These are phyloP conservation scores for Coniochaeta pulveracea DNA, from an alignment of 2,329 filamentous ascomycete species.

Conservation along the genomic window DNA sequence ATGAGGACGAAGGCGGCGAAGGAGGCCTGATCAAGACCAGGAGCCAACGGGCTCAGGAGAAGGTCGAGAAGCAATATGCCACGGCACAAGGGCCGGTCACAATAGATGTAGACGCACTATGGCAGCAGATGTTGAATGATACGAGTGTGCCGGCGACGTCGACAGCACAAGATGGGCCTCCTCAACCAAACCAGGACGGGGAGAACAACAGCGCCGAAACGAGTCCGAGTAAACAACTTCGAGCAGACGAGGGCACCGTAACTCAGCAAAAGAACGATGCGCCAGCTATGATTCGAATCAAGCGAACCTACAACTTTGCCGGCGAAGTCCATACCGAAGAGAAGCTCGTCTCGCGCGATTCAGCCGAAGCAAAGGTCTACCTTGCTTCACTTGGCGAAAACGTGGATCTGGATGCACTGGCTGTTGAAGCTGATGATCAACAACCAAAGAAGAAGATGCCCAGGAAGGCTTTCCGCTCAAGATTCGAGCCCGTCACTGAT, in stretches of 20 bases:
- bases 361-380: conserved; percentile 54
- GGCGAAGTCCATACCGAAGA: conserved; percentile 62
- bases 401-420: conserved; percentile 12
- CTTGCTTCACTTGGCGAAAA: conserved; percentile 37
- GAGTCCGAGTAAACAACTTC: too few relatives aligned
- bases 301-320: conserved; percentile 64
- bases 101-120: conserved; percentile 60
- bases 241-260: conserved; percentile 19
- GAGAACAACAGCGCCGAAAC: too few relatives aligned
- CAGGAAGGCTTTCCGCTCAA: conserved; percentile 47
- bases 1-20: conserved; percentile 43
- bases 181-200: conserved; percentile 6
- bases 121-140: conserved; percentile 61
- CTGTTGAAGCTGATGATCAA: conserved; percentile 15
- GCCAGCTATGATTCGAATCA: conserved; percentile 46
- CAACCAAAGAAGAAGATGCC: conserved; percentile 30
- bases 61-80: conserved; percentile 41
- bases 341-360: conserved; percentile 53
- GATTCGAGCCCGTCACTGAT: conserved; percentile 45
- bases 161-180: conserved; percentile 9
- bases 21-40: conserved; percentile 62
- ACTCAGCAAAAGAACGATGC: conserved; percentile 14
- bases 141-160: conserved; percentile 16
- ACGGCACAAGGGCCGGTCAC: conserved; percentile 49
- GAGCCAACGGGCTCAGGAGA: conserved; percentile 56